These are phyloP conservation scores for Microascus cirrosus DNA, from an alignment of 2,329 filamentous ascomycete genomes.

Conservation along the genomic window DNA sequence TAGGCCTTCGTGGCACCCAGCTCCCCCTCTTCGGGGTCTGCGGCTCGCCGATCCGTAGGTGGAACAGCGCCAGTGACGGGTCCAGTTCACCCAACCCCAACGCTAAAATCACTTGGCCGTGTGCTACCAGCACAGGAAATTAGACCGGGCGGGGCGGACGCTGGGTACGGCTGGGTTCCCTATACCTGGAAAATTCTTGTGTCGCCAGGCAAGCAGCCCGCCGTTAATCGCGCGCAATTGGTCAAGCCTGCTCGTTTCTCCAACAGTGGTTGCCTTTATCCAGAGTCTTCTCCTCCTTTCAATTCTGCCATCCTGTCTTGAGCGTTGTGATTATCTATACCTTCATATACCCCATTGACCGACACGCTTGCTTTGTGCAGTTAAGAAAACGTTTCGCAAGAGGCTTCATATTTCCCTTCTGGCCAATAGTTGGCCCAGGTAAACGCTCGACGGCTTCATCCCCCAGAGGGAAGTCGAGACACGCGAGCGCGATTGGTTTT, in stretches of 20 bases:
- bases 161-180: neutral
- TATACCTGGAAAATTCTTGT: neutral
- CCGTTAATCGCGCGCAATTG: neutral
- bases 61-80: neutral
- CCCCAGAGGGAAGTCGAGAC: neutral
- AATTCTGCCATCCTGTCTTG: neutral
- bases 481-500: neutral
- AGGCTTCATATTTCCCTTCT: neutral
- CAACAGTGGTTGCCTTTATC: neutral
- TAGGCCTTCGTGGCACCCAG: neutral
- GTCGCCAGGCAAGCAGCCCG: neutral
- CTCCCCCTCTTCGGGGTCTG: neutral
- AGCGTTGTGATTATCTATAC: neutral
- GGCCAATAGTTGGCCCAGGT: neutral
- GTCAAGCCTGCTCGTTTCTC: neutral
- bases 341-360: neutral
- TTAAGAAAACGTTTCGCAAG: neutral
- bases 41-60: neutral
- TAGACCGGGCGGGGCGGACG: neutral
- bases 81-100: neutral
- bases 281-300: neutral
- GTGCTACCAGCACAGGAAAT: neutral
- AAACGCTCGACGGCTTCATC: neutral
- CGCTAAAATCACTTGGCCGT: neutral
- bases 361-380: too few relatives aligned